These are phyloP conservation scores for Articulospora tetracladia DNA, from an alignment of 495 filamentous ascomycete genomes.

Conservation along the genomic window DNA sequence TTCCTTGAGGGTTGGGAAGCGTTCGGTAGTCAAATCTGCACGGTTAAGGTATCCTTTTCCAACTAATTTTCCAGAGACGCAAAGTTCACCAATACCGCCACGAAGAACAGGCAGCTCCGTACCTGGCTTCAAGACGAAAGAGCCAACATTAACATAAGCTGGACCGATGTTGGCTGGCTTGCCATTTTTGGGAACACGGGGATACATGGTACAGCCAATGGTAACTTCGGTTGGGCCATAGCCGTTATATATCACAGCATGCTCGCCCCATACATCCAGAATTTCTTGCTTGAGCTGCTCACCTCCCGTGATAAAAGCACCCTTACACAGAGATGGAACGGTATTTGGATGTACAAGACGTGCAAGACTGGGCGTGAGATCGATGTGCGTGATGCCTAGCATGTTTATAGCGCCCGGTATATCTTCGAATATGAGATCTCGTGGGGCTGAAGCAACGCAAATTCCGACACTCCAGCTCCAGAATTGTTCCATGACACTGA, in stretches of 20 bases:
- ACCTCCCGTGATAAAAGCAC: conserved; percentile 75
- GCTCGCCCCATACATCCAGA: conserved; percentile 62
- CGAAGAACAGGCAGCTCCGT: conserved; percentile 65
- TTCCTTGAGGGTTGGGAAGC: conserved; percentile 51
- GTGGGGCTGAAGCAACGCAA: conserved; percentile 69
- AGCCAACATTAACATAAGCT: conserved; percentile 78
- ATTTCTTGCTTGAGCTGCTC: conserved; percentile 71
- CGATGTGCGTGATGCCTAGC: conserved; percentile 80
- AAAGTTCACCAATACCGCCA: conserved; percentile 84
- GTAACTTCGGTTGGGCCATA: conserved; percentile 87
- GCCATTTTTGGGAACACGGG: conserved; percentile 63
- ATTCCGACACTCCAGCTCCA: conserved; percentile 88
- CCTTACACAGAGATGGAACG: conserved; percentile 60
- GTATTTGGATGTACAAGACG: conserved; percentile 58
- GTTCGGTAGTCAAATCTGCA: conserved; percentile 58
- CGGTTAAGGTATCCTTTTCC: conserved; percentile 85
- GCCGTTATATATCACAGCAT: conserved; percentile 66
- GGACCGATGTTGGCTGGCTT: conserved; percentile 81
- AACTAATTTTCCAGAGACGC: conserved; percentile 80
- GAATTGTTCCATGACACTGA: conserved; percentile 82
- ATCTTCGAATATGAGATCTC: conserved; percentile 76
- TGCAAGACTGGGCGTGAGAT: conserved; percentile 71
- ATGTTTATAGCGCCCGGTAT: conserved; percentile 62
- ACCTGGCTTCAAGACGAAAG: conserved; percentile 69
- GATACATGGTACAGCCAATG: conserved; percentile 80